Conservation (phyloP, 2,329 filamentous ascomycete genomes). For the Macroventuria anomochaeta region DNA sequence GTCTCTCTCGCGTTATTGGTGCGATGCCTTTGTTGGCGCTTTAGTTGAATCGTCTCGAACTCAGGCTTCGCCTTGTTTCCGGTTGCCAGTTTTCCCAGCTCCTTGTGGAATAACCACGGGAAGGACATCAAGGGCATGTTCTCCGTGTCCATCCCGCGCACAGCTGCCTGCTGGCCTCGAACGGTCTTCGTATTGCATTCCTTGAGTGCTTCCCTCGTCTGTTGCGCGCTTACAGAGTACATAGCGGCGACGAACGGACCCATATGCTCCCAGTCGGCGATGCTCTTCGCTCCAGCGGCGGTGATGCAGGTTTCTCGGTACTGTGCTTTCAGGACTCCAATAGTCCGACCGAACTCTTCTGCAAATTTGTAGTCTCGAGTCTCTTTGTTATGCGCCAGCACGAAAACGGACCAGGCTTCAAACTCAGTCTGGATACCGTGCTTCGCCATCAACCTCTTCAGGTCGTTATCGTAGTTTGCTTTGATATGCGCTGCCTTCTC, state of each 20-base stretch:
- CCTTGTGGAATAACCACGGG: constrained; percentile 84
- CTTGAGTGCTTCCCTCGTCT: constrained; percentile 66
- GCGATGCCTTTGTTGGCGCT: not conserved
- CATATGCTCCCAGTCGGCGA: constrained; percentile 55
- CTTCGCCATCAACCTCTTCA: constrained; percentile 83
- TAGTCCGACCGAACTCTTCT: constrained; percentile 78
- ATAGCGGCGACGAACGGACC: constrained; percentile 82
- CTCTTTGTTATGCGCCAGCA: constrained; percentile 74
- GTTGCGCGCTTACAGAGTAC: constrained; percentile 80
- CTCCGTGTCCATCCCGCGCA: constrained; percentile 51
- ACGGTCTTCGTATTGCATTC: constrained; percentile 55
- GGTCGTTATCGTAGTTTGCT: constrained; percentile 73
- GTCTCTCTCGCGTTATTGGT: not conserved
- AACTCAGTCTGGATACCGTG: constrained; percentile 86
- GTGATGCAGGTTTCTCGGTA: constrained; percentile 72
- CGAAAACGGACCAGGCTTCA: constrained; percentile 88
- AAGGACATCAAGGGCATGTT: constrained; percentile 89
- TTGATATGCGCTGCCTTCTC: constrained; percentile 72
- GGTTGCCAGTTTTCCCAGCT: constrained; percentile 73
- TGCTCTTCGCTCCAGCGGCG: constrained; percentile 58
- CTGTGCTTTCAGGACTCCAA: constrained; percentile 68
- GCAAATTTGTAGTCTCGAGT: constrained; percentile 84
- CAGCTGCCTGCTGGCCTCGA: constrained; percentile 48
- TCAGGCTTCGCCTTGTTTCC: constrained; percentile 19
- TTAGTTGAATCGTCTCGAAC: not conserved